Percentiles rank a stretch among this genome's conserved stretches.
Evolutionary conservation across 1,284 basidiomycete genomes (phyloP).

Genomic region (Dichomitus squalens): DNA sequence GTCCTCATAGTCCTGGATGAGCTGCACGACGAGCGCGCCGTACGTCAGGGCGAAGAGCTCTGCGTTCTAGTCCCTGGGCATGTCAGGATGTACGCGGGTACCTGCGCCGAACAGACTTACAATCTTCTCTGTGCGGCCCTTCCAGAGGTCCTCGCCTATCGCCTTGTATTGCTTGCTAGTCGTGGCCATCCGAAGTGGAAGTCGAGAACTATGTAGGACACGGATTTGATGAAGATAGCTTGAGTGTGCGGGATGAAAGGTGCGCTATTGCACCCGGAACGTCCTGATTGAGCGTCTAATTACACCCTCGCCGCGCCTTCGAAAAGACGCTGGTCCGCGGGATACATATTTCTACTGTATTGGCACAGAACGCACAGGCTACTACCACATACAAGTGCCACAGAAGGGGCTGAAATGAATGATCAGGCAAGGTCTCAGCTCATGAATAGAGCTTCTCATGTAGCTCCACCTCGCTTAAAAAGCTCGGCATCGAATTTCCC

Average conservation of each 20-base stretch:
- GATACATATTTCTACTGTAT: too few relatives aligned
- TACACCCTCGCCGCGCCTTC: too few relatives aligned
- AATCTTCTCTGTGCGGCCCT: constrained; percentile 86
- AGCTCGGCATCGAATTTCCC: background rate
- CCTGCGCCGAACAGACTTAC: constrained; percentile 46
- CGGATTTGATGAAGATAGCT: background rate
- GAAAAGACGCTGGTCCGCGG: too few relatives aligned
- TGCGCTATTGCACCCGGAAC: background rate
- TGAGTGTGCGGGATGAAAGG: background rate
- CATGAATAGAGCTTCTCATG: background rate
- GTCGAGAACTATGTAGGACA: background rate
- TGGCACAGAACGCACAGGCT: too few relatives aligned
- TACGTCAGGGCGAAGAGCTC: constrained; percentile 98
- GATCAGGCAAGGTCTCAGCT: background rate
- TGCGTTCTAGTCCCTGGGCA: constrained; percentile 69
- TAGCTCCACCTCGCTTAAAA: background rate
- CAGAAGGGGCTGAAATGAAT: too few relatives aligned
- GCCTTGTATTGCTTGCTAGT: constrained; percentile 81
- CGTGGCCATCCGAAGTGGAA: constrained; percentile 52
- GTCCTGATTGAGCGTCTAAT: background rate
- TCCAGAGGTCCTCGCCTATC: constrained; percentile 92
- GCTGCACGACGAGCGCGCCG: constrained; percentile 95
- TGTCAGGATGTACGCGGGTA: constrained; percentile 25
- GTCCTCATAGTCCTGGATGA: constrained; percentile 99
- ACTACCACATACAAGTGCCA: too few relatives aligned